These are phyloP conservation scores for Microascus cirrosus DNA, from an alignment of 2,329 filamentous ascomycete genomes.

Conservation along the genomic window DNA sequence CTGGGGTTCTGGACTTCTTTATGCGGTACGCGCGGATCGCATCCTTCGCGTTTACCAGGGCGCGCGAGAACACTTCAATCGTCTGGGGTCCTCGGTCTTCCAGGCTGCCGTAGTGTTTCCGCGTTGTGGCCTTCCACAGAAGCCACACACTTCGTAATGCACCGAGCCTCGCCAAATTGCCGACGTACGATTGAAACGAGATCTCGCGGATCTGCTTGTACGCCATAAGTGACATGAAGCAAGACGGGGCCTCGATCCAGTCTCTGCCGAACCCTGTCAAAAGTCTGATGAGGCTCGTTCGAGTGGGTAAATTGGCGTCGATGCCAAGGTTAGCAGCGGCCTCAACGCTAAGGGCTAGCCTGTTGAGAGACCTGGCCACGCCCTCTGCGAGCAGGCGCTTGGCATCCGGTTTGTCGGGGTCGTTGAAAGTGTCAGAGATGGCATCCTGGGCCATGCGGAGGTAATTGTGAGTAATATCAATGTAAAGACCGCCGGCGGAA, in stretches of 20 bases:
- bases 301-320: background rate
- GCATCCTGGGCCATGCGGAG: background rate
- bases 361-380: background rate
- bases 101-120: background rate
- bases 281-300: background rate
- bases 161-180: background rate
- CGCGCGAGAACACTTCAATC: background rate
- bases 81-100: background rate
- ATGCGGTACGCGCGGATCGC: background rate
- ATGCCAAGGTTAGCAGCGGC: background rate
- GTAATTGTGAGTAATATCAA: background rate
- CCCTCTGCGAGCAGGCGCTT: background rate
- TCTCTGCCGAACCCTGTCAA: background rate
- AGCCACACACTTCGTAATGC: constrained; percentile 1
- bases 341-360: background rate
- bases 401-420: too few relatives aligned
- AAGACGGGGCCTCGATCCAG: too few relatives aligned
- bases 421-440: background rate
- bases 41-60: background rate
- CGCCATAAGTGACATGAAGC: background rate
- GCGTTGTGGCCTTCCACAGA: background rate
- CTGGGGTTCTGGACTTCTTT: background rate
- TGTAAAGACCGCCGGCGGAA: background rate
- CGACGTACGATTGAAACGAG: background rate
- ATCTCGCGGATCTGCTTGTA: background rate